Percentiles rank a stretch among this genome's conserved stretches.
phyloP scores from a whole-genome alignment of 1,284 basidiomycete species.

The Fomitopsis pinicola region DNA sequence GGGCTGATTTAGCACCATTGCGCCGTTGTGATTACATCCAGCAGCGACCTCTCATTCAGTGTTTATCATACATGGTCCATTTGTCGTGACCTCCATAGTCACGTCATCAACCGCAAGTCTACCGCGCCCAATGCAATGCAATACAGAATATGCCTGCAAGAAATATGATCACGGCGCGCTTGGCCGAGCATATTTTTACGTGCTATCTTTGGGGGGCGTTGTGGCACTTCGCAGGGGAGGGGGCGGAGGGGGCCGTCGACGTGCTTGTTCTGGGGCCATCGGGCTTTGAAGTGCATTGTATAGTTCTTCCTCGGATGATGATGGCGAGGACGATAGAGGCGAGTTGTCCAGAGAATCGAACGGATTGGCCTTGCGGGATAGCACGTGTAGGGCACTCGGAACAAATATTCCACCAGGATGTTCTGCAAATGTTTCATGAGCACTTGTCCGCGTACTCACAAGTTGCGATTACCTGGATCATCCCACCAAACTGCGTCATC shows the following conservation, averaged over 20 bases:
- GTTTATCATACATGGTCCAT: constrained; percentile 11
- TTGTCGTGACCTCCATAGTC: not conserved
- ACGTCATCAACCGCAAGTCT: not conserved
- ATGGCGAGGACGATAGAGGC: constrained; percentile 64
- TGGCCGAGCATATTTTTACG: not conserved
- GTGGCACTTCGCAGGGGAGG: constrained; percentile 25
- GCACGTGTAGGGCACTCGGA: constrained; percentile 34
- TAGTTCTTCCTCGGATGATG: constrained; percentile 78
- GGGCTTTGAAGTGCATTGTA: constrained; percentile 68
- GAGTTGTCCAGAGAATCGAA: constrained; percentile 66
- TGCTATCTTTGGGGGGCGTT: not conserved
- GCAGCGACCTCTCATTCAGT: not conserved
- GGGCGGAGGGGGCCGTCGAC: constrained; percentile 31
- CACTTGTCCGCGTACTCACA: not conserved
- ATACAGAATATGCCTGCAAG: not conserved
- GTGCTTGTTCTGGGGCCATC: constrained; percentile 32
- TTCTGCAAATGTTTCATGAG: constrained; percentile 34
- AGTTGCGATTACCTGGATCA: constrained; percentile 44
- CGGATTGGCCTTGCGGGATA: constrained; percentile 46
- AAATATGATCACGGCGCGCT: not conserved
- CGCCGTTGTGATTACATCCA: not conserved
- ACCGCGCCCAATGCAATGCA: not conserved
- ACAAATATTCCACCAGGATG: constrained; percentile 61
- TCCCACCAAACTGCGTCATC: constrained; percentile 79
- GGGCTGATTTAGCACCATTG: constrained; percentile 54